Percentiles rank a stretch among this genome's conserved stretches.
phyloP scores from a whole-genome alignment of 805 yeast genomes.

The Ogataea pignaliae region DNA sequence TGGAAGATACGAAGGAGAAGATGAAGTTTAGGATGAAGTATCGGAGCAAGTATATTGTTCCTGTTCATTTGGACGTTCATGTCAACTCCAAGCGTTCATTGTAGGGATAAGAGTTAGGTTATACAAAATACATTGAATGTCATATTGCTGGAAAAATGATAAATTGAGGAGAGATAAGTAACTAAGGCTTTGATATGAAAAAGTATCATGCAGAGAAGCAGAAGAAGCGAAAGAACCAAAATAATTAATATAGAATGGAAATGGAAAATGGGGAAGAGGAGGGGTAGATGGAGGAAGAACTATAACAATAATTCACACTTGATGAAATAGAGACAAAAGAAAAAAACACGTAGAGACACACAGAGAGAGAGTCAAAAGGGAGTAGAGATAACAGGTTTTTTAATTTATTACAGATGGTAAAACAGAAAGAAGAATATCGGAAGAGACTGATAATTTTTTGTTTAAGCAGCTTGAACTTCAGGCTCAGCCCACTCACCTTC shows the following conservation, averaged over 20 bases:
- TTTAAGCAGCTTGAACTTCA: conserved; percentile 26
- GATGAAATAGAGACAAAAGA: conserved; percentile 6
- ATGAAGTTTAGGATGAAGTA: conserved; percentile 18
- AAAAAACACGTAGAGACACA: background rate
- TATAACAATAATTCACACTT: too few species aligned
- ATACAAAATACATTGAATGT: too few species aligned
- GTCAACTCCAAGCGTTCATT: conserved; percentile 15
- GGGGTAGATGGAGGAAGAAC: conserved; percentile 7
- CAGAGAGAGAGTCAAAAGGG: background rate
- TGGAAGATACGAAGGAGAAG: conserved; percentile 7
- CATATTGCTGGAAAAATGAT: too few species aligned
- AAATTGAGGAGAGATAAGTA: too few species aligned
- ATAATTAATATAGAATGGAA: conserved; percentile 1
- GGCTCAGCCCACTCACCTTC: conserved; percentile 34
- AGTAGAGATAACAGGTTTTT: background rate
- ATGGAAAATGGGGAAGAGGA: conserved; percentile 1
- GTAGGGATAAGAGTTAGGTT: too few species aligned
- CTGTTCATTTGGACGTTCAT: conserved; percentile 21
- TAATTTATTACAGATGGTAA: background rate
- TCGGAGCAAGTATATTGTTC: conserved; percentile 13
- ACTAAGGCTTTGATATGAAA: background rate
- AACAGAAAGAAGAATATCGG: background rate
- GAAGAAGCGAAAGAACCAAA: conserved; percentile 2
- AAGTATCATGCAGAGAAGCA: conserved; percentile 1
- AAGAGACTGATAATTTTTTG: background rate